Evolutionary conservation across 169 alveolate species (phyloP), one percentile per base, ranked within the genome.

Genomic region (Eimeria falciformis): DNA sequence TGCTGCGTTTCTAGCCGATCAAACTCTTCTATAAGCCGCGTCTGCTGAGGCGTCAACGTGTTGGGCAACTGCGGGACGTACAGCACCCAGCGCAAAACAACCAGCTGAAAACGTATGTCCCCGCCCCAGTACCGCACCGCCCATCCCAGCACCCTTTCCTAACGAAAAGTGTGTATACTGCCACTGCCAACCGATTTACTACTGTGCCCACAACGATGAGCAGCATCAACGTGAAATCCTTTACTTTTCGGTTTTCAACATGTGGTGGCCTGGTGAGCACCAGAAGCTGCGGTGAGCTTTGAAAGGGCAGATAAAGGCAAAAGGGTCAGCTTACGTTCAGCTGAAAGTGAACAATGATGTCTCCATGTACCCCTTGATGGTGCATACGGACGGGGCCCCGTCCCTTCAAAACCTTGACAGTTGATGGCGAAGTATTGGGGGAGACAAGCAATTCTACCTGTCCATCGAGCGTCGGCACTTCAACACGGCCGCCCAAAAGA

Each of bases 371-470:
- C 5, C 91, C 91, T n/a, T 95, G 93, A 25, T 96, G 94, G 73
- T 95, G 97, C 27, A 95, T 92, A 62, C 95, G 94, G 40, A 97
- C 96, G 62, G 98, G 98, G 7, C 98, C 98, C 65, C 93, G 95
- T 17, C 96, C 96, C 58, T 94, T 96, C 47, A 97, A 85, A 17
- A 97, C 93, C 78, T 93, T 94, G 83, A 96, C 95, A 50, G 95
- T 91, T 23, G 75, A 91, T 4, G 98, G 98, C 81, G 96, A 94
- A 0, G 98, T 92, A 78, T 94, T 94, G 14, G 98, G 97, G 56
- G 95, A 93, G 23, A 97, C 55, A 11, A 94, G 66, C 37, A 96
- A 91, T 46, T 93, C 96, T 77, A 96, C 94, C 71, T 47, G 66
- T 43, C 97, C 98, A 50, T 96, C 96, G 82, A 97, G 95, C 6